phyloP scores from a whole-genome alignment of 768 basidiomycete genomes.

The Termitomyces sp. region DNA sequence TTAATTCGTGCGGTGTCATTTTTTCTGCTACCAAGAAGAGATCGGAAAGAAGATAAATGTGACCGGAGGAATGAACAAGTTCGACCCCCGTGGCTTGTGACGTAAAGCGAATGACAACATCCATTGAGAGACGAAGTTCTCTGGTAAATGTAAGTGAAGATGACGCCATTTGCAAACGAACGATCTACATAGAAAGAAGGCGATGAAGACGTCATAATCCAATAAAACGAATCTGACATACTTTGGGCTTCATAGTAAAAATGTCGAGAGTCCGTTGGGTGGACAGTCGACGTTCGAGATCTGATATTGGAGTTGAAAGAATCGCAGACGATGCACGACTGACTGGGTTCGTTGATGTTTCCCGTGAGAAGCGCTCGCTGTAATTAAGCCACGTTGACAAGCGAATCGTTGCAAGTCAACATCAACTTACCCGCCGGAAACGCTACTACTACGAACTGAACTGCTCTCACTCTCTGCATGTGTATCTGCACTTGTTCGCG shows the following conservation, averaged over 20 bases:
- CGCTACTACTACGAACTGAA: conserved; percentile 46
- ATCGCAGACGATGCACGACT: conserved; percentile 48
- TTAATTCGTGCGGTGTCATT: conserved; percentile 63
- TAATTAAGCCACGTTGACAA: conserved; percentile 1
- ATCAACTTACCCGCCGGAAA: conserved; percentile 49
- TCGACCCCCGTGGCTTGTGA: conserved; percentile 71
- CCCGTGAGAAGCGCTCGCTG: conserved; percentile 58
- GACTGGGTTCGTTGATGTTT: conserved; percentile 48
- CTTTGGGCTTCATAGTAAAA: conserved; percentile 94
- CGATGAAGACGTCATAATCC: not conserved
- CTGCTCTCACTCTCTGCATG: conserved; percentile 39
- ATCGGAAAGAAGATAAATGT: conserved; percentile 88
- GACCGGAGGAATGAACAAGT: conserved; percentile 70
- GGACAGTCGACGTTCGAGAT: conserved; percentile 76
- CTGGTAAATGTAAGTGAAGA: conserved; percentile 74
- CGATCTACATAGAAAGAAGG: conserved; percentile 46
- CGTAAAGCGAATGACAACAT: conserved; percentile 70
- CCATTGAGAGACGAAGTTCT: conserved; percentile 64
- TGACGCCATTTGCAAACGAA: conserved; percentile 86
- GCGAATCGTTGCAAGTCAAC: not conserved
- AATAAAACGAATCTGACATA: conserved; percentile 21
- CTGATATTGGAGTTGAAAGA: conserved; percentile 53
- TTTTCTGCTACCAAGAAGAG: conserved; percentile 87
- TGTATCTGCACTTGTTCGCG: conserved; percentile 20
- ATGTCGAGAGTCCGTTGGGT: conserved; percentile 83